Base-by-base conservation (phyloP, 2,329 filamentous ascomycete species). In the Colletotrichum sp. region DNA sequence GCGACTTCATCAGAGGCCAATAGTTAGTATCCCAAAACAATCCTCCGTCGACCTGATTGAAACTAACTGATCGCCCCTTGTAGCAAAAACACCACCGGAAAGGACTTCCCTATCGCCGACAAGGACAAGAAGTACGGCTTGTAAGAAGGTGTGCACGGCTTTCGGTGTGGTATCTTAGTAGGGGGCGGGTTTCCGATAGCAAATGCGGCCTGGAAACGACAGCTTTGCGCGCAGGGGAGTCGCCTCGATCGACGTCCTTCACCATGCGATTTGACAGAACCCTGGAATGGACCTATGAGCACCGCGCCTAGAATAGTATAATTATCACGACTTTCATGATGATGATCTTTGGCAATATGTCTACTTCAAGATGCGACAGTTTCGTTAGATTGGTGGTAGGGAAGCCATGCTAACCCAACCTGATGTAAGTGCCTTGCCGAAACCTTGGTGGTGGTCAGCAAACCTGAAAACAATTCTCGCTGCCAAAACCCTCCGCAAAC, bases 31-130 rank as follows among this genome's bases (percentile, higher is more conserved):
- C 15, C 1, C 55, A 28, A 59, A 59, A 59, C 27, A 19, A 27
- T 19, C 55, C 55, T 25, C 4, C 55, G 16, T 28, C 13, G 25
- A 22, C 44, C 19, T 22, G 19, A 7, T 22, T 48, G 44, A 48
- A 48, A 48, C 44, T 48, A 48, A 48, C n/a, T 48, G n/a, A 48
- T 48, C 4, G 44, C 44, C 44, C n/a, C 11, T 48, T 22, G 11
- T 12, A 48, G 44, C 89, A 95, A 95, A 89, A 85, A 80, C 63
- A 82, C 85, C 0, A 94, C 93, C 0, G 95, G 95, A 74, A 91
- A 85, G 8, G 94, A 96, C 9, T 83, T 96, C 69, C 92, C 93
- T 32, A 86, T 95, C 83, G 87, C 90, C 82, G 94, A 96, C 84
- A 95, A 78, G 75, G 72, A 76, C 55, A 77, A 69, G 68, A 72